A percentile compares a stretch with the other conserved stretches of the same genome.
Evolutionary conservation across 2,329 filamentous ascomycete species (phyloP).

Genomic region (Trichoderma koningiopsis): DNA sequence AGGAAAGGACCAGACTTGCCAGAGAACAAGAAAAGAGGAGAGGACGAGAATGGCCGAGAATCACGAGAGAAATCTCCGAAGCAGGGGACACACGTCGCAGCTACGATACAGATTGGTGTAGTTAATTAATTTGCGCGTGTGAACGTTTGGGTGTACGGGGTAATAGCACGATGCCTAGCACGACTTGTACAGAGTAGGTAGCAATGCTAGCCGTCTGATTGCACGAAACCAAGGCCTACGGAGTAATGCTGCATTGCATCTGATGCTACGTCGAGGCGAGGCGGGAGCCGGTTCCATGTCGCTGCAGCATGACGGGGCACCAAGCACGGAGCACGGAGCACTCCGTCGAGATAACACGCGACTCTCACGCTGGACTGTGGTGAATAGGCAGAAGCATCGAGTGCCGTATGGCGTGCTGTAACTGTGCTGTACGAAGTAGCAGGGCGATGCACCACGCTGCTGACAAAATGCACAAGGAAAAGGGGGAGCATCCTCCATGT

Average conservation of each 20-base stretch:
- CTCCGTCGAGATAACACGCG: not conserved
- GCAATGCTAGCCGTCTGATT: not conserved
- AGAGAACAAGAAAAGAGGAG: not conserved
- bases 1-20: not conserved
- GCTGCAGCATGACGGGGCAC: constrained; percentile 17
- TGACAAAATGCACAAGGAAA: constrained; percentile 7
- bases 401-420: not conserved
- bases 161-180: not conserved
- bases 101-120: not conserved
- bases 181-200: not conserved
- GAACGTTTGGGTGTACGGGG: not conserved
- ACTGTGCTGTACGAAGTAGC: not conserved
- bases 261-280: not conserved
- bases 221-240: constrained; percentile 5
- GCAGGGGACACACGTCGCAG: not conserved
- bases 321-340: constrained; percentile 14
- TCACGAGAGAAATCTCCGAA: constrained; percentile 7
- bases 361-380: not conserved
- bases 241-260: constrained; percentile 17
- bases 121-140: not conserved
- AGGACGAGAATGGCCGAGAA: not conserved
- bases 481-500: not conserved
- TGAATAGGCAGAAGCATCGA: not conserved
- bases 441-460: not conserved
- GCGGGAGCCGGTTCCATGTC: constrained; percentile 8